Base-by-base conservation (phyloP, 192 early-diverging fungal genomes). In the Coemansia sp. region DNA sequence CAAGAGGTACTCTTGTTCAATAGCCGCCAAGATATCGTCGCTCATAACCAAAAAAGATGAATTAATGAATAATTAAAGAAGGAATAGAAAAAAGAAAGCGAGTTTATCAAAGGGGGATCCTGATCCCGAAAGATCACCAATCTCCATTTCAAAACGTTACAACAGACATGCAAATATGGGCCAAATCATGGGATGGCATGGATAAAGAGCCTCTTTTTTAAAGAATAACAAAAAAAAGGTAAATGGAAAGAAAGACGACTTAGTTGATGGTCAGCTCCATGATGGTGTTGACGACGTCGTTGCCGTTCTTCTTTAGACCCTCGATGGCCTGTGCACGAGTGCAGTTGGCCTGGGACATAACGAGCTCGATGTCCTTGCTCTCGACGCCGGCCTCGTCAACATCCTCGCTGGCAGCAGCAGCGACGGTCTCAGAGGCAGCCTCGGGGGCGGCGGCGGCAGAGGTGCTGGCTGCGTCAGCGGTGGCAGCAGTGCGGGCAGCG, bases 201-300 rank as follows among this genome's bases (percentile, higher is more conserved):
- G 8, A 9, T 9, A n/a, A n/a, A n/a, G n/a, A n/a, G 39, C 11
- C 11, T 42, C 2, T 16, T 42, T 42, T 42, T 42, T 2, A 32
- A 32, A 32, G 30, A 32, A 6, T 32, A 32, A 32, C 3, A 32
- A 32, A 32, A 32, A 32, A 32, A 8, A 6, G 8, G 30, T 8
- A 6, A 3, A 6, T 32, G 30, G n/a, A 34, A 42, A 14, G 14
- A 42, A 42, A 42, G 13, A 42, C 8, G 39, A 16, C 2, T 42
- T 52, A 52, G 50, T 52, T 52, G 54, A 36, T 19, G 54, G 81
- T 83, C 10, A 83, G 64, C 55, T 83, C 92, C 95, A 97, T 97
- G 83, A 97, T 96, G 62, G 97, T 93, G 75, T 96, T 95, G 70
- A 98, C 90, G 62, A 97, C 90, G 75, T 98, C 93, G 82, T 86